Percentiles rank a stretch among this genome's conserved stretches.
Conservation (phyloP, 305 asterid genomes). For the Fraxinus albicans region DNA sequence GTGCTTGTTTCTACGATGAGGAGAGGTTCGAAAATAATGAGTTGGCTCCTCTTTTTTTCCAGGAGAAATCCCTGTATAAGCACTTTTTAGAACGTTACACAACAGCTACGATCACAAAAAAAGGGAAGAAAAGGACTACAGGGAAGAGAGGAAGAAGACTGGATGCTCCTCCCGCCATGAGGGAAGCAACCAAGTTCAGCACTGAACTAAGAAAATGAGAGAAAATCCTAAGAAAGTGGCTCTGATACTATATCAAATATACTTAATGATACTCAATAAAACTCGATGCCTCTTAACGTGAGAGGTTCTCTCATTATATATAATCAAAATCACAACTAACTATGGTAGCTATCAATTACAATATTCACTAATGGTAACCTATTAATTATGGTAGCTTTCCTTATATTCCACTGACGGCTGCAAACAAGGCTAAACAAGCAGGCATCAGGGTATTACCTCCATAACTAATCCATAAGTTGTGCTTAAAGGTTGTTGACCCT, state of each 20-base stretch:
- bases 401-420: neutral
- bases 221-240: neutral
- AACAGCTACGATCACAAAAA: too few relatives aligned
- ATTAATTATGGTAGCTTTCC: neutral
- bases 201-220: neutral
- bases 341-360: neutral
- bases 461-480: conserved; percentile 86
- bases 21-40: conserved; percentile 76
- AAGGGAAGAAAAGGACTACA: too few relatives aligned
- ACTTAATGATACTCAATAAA: neutral
- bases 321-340: neutral
- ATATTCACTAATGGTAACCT: neutral
- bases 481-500: conserved; percentile 62
- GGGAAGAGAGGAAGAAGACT: neutral
- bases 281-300: neutral
- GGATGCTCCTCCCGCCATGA: neutral
- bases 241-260: neutral
- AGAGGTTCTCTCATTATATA: neutral
- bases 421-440: neutral
- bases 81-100: too few relatives aligned
- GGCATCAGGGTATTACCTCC: conserved; percentile 59
- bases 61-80: conserved; percentile 67
- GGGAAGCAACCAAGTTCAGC: neutral
- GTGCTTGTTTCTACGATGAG: conserved; percentile 76
- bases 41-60: conserved; percentile 69